Conservation (phyloP, 2,329 filamentous ascomycete species). For the Rutstroemia sp. region DNA sequence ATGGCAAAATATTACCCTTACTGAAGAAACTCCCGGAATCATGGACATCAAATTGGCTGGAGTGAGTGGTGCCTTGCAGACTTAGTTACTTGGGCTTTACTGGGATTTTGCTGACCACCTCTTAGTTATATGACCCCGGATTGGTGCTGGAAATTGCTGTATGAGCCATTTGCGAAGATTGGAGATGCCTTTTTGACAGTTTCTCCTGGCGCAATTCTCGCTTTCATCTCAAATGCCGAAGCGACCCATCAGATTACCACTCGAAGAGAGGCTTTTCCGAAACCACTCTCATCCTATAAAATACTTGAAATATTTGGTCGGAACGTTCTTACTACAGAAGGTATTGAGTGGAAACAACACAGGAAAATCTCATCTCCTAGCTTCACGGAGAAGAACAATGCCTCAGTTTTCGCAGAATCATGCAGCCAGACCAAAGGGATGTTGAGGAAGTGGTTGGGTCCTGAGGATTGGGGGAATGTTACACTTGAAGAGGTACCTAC, state of each 20-base stretch:
- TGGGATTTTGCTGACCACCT: neutral
- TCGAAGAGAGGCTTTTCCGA: slow-evolving; percentile 64
- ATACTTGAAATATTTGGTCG: slow-evolving; percentile 60
- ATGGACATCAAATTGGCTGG: slow-evolving; percentile 51
- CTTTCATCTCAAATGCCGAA: slow-evolving; percentile 42
- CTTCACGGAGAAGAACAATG: slow-evolving; percentile 72
- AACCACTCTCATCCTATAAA: slow-evolving; percentile 52
- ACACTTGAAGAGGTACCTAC: slow-evolving; percentile 46
- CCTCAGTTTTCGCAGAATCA: slow-evolving; percentile 56
- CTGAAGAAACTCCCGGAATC: slow-evolving; percentile 47
- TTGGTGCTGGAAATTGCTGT: slow-evolving; percentile 49
- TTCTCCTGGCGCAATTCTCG: slow-evolving; percentile 43
- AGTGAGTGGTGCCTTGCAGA: slow-evolving; percentile 37
- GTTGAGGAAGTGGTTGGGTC: slow-evolving; percentile 49
- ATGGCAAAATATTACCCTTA: slow-evolving; percentile 46
- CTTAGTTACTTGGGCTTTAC: neutral
- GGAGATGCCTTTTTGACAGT: slow-evolving; percentile 62
- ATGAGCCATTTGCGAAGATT: slow-evolving; percentile 49
- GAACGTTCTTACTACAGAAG: slow-evolving; percentile 66
- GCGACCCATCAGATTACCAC: slow-evolving; percentile 58
- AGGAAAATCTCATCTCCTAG: slow-evolving; percentile 63
- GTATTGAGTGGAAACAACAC: slow-evolving; percentile 62
- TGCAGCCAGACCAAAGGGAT: slow-evolving; percentile 57
- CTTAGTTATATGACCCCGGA: slow-evolving; percentile 49
- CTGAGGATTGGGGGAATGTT: slow-evolving; percentile 32